Evolutionary conservation across 106 monocot species (phyloP).

Genomic region (Narthecium ossifragum): DNA sequence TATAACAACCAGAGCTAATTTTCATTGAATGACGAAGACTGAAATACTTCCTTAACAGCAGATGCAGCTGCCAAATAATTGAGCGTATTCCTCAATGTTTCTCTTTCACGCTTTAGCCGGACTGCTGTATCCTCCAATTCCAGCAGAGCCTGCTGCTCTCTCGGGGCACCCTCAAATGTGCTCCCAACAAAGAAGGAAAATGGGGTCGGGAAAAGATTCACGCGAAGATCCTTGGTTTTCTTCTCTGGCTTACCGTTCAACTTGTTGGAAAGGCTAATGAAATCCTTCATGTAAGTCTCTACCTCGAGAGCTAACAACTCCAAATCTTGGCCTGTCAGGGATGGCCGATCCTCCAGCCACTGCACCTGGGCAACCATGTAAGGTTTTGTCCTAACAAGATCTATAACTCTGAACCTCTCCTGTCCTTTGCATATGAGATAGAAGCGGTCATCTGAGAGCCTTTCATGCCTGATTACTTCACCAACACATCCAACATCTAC

Average conservation of each 20-base stretch:
- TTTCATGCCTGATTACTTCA: constrained; percentile 89
- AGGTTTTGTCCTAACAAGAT: constrained; percentile 52
- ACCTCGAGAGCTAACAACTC: constrained; percentile 67
- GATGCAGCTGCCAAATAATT: constrained; percentile 72
- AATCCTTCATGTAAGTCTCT: constrained; percentile 75
- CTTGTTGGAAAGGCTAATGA: constrained; percentile 72
- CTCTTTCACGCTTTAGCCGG: constrained; percentile 62
- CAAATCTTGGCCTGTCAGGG: constrained; percentile 23
- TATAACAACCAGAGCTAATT: too few relatives aligned
- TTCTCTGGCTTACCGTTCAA: constrained; percentile 59
- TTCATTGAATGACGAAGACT: constrained; percentile 39
- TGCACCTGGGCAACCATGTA: constrained; percentile 76
- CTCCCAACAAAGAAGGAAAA: constrained; percentile 97
- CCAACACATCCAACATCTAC: constrained; percentile 84
- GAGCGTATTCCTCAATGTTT: constrained; percentile 75
- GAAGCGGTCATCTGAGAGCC: constrained; percentile 81
- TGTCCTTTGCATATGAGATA: constrained; percentile 97
- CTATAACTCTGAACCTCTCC: constrained; percentile 75
- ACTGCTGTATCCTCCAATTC: constrained; percentile 83
- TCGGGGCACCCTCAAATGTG: constrained; percentile 79
- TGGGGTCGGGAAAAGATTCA: constrained; percentile 69
- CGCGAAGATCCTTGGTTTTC: constrained; percentile 39
- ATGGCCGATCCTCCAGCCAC: constrained; percentile 88
- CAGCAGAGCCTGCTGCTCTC: constrained; percentile 88
- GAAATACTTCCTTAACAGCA: constrained; percentile 69